Base-by-base conservation (phyloP, 2,329 filamentous ascomycete species). In the Talaromyces sp. region DNA sequence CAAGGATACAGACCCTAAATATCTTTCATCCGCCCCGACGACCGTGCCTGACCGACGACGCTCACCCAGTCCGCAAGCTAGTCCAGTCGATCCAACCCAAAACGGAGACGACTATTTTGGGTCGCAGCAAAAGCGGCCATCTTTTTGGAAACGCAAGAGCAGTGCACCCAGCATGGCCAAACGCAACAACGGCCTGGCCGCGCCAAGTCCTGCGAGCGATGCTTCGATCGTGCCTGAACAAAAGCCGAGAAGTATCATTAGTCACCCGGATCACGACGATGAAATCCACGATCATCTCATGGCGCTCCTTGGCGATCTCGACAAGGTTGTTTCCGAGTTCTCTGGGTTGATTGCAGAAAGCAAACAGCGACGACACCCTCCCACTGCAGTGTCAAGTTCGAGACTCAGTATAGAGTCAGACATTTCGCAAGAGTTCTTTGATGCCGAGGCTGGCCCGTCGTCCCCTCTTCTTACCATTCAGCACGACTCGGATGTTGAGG, bases 101-200 rank as follows among this genome's bases (percentile, higher is more conserved):
- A 62, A 56, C 6, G 72, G 61, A 4, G 73, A 71, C 10, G 77
- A 78, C 53, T 68, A 70, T 41, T 68, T 69, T 29, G 71, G 70
- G 19, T 66, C 68, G 61, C 73, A 66, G 10, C 86, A 91, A 58
- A 91, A 82, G 71, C 84, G 86, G 61, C 81, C 91, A 0, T 81
- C 91, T 0, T 97, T 99, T 70, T 99, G 94, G 94, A 96, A 92
- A 74, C 86, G 93, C 54, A 97, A 96, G 75, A 80, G 88, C 0
- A 92, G 87, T 67, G 77, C 72, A 48, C 77, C 76, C 24, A 75
- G 71, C 29, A 68, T 68, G 68, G 27, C 61, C 21, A 65, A 75
- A 75, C 21, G 72, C 76, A 64, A 79, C 69, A 58, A 66, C 77
- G 46, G 80, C 65, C 71, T 83, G 21, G 76, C 77, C 3, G 78